A percentile compares a stretch with the other conserved stretches of the same genome.
Conservation (phyloP, 2,329 filamentous ascomycete species). For the Cercospora citrullina region DNA sequence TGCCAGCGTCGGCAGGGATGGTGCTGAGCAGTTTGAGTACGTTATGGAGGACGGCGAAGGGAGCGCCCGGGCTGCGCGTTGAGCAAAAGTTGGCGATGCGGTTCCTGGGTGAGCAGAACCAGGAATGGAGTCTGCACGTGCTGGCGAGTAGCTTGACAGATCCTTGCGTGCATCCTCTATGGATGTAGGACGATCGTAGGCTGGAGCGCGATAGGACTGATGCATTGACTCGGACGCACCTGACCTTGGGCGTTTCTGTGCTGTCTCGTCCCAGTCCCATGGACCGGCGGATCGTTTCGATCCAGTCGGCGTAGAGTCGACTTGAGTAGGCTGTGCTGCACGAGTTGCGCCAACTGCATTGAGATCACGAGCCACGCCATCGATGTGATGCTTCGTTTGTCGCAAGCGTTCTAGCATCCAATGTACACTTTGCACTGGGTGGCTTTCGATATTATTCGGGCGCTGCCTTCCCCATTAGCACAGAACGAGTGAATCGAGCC, state of each 20-base stretch:
- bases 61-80: constrained; percentile 20
- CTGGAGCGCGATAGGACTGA: neutral
- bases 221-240: constrained; percentile 21
- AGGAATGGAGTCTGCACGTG: constrained; percentile 25
- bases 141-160: constrained; percentile 24
- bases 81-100: constrained; percentile 24
- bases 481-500: neutral
- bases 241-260: constrained; percentile 28
- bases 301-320: constrained; percentile 19
- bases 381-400: constrained; percentile 25
- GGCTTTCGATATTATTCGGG: constrained; percentile 5
- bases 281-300: constrained; percentile 26
- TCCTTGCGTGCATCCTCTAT: constrained; percentile 19
- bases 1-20: constrained; percentile 24
- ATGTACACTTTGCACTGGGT: constrained; percentile 26
- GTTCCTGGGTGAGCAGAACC: constrained; percentile 28
- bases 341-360: neutral
- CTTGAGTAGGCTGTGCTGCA: neutral
- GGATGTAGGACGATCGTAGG: constrained; percentile 24
- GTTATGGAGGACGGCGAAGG: constrained; percentile 34
- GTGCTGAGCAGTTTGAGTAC: constrained; percentile 22
- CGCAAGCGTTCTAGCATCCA: constrained; percentile 32
- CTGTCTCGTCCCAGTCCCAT: constrained; percentile 25
- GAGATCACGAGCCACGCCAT: constrained; percentile 15
- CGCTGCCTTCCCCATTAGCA: neutral